A percentile compares a stretch with the other conserved stretches of the same genome.
These are phyloP conservation scores for Aspergillus eucalypticola DNA, from an alignment of 2,329 filamentous ascomycete species.

Conservation along the genomic window DNA sequence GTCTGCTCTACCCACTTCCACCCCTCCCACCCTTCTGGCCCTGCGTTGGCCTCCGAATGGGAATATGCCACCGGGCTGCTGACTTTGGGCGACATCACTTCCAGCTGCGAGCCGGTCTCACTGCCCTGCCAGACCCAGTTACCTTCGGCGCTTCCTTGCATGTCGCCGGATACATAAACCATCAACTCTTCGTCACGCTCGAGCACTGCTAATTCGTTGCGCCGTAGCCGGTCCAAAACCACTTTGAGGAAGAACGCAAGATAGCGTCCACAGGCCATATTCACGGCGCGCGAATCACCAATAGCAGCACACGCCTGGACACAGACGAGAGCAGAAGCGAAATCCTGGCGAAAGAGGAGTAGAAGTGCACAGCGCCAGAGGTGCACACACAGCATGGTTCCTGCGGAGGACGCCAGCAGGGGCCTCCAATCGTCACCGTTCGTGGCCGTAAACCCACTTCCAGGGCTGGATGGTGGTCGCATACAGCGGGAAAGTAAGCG, in stretches of 20 bases:
- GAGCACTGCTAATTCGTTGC: conserved; percentile 42
- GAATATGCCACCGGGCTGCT: conserved; percentile 18
- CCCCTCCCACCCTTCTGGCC: conserved; percentile 72
- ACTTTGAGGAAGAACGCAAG: conserved; percentile 76
- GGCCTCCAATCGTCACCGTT: conserved; percentile 52
- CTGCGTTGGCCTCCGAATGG: conserved; percentile 47
- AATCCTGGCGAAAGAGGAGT: conserved; percentile 72
- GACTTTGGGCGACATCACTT: conserved; percentile 25
- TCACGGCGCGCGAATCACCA: conserved; percentile 69
- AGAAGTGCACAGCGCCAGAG: conserved; percentile 85
- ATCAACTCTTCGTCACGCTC: conserved; percentile 83
- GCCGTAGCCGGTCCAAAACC: conserved; percentile 59
- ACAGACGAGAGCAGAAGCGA: conserved; percentile 70
- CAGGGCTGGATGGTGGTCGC: conserved; percentile 33
- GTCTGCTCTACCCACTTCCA: conserved; percentile 74
- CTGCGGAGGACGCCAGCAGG: conserved; percentile 66
- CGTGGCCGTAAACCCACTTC: conserved; percentile 10
- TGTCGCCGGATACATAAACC: conserved; percentile 80
- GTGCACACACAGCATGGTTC: conserved; percentile 75
- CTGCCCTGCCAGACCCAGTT: conserved; percentile 80
- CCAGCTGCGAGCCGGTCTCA: conserved; percentile 50
- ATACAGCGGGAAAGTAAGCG: conserved; percentile 70
- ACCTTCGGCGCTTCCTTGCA: conserved; percentile 74
- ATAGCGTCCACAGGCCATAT: conserved; percentile 76
- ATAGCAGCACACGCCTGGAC: conserved; percentile 71